Conservation (phyloP, 257 asterid species). For the Phtheirospermum japonicum region DNA sequence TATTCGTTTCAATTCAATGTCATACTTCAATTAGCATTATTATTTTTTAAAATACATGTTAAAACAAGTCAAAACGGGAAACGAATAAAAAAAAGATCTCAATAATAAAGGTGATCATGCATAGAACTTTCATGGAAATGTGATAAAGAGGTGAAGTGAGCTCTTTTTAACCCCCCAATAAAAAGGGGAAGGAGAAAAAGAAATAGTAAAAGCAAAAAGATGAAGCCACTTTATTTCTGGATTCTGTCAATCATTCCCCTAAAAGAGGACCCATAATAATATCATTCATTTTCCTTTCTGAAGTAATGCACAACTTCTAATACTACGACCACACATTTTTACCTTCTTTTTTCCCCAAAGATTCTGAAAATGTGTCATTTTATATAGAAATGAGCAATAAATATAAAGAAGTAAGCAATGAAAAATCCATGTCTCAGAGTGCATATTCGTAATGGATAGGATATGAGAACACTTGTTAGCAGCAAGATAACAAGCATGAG, state of each 20-base stretch:
- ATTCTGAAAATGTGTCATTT: slow-evolving; percentile 14
- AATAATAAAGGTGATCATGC: neutral
- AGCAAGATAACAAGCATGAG: neutral
- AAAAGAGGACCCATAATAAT: neutral
- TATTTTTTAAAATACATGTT: no score
- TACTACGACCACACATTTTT: no score
- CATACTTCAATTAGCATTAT: no score
- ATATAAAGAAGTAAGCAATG: slow-evolving; percentile 16
- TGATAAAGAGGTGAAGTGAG: slow-evolving; percentile 22
- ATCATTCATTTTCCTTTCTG: neutral
- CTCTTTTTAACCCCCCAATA: neutral
- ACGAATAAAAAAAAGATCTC: neutral
- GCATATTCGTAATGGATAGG: slow-evolving; percentile 34
- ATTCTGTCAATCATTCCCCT: slow-evolving; percentile 14
- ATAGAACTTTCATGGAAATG: slow-evolving; percentile 17
- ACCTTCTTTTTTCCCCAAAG: no score
- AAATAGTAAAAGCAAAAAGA: no score
- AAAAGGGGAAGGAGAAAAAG: no score
- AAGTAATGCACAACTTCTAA: no score
- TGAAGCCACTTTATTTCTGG: neutral
- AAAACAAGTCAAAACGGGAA: no score
- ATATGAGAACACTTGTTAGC: neutral
- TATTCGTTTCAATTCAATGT: no score
- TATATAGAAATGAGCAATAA: slow-evolving; percentile 16
- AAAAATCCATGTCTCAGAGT: slow-evolving; percentile 15